Conservation (phyloP, 148 eudicot genomes). For the Nepenthes gracilis region DNA sequence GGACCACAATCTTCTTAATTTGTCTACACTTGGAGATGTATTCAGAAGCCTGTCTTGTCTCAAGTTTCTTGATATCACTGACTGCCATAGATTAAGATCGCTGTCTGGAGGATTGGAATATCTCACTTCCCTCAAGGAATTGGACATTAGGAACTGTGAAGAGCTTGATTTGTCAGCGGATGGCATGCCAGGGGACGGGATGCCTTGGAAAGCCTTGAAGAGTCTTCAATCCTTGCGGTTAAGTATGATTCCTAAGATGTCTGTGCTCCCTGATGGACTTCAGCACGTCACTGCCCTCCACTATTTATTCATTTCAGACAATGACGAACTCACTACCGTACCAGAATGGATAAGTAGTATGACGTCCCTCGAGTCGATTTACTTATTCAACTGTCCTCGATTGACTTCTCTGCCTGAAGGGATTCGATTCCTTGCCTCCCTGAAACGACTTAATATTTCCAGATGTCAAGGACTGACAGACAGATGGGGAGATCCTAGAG, state of each 20-base stretch:
- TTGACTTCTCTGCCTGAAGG: constrained; percentile 15
- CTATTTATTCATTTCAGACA: not conserved
- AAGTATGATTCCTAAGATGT: not conserved
- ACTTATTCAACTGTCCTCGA: constrained; percentile 1
- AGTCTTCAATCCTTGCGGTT: constrained; percentile 9
- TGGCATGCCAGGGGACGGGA: not conserved
- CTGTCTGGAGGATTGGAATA: constrained; percentile 7
- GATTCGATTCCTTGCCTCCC: constrained; percentile 4
- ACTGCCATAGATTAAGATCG: constrained; percentile 1
- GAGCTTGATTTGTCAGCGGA: constrained; percentile 7
- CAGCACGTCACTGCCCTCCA: constrained; percentile 5
- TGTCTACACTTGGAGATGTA: not conserved
- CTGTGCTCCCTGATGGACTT: constrained; percentile 10
- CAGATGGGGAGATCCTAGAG: constrained; percentile 3
- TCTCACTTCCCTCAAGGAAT: constrained; percentile 6
- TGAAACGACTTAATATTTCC: not conserved
- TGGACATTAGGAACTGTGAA: not conserved
- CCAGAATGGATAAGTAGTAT: constrained; percentile 11
- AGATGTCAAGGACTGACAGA: not conserved
- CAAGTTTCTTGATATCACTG: not conserved
- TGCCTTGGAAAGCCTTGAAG: constrained; percentile 15
- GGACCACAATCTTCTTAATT: not conserved
- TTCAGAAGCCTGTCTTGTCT: not conserved
- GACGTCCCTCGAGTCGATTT: constrained; percentile 2
- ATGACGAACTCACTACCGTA: not conserved